phyloP scores from a whole-genome alignment of 257 asterid species.

The Solanum commersonii region DNA sequence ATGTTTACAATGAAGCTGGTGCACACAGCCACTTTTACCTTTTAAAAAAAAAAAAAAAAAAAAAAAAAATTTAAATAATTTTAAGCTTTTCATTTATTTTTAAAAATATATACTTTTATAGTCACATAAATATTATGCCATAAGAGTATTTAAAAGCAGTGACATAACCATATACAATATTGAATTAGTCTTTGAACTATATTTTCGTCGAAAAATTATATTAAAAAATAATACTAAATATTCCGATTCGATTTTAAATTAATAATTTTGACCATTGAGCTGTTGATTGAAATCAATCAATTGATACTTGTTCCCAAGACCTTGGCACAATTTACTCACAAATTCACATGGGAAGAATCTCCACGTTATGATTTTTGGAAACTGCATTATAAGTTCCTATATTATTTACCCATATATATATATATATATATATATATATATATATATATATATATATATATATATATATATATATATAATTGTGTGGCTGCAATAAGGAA shows the following conservation, averaged over 20 bases:
- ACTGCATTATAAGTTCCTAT: background rate
- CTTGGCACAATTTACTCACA: background rate
- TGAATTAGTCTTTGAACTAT: background rate
- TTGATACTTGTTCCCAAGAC: background rate
- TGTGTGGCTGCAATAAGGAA: background rate
- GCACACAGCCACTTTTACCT: background rate
- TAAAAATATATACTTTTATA: too few species aligned
- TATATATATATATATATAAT: background rate
- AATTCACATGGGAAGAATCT: background rate
- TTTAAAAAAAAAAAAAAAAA: too few species aligned
- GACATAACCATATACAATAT: too few species aligned
- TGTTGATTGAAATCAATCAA: background rate
- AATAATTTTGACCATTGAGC: background rate
- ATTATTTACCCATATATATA: too few species aligned
- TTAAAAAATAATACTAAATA: too few species aligned
- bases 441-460: background rate
- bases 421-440: background rate
- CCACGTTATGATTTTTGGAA: background rate
- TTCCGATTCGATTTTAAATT: too few species aligned
- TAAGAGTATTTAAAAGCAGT: background rate
- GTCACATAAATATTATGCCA: background rate
- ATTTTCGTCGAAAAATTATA: too few species aligned
- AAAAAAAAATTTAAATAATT: too few species aligned
- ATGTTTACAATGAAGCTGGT: background rate
- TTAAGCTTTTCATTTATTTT: too few species aligned